Conservation (phyloP, 2,329 filamentous ascomycete genomes). For the Ophiocordyceps polyrhachis-furcata region DNA sequence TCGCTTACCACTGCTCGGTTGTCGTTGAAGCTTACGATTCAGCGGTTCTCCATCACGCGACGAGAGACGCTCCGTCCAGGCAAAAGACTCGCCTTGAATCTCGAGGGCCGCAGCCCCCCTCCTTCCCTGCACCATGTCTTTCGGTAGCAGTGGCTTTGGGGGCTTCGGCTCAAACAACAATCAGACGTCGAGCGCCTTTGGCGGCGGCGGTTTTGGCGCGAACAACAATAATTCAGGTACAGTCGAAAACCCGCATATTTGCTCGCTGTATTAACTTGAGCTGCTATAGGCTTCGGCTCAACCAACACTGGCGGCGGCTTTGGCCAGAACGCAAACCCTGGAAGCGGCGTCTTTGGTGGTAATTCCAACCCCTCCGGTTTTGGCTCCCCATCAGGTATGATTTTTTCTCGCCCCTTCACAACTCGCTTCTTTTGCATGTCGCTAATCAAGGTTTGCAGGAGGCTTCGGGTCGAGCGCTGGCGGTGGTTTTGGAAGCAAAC, state of each 20-base stretch:
- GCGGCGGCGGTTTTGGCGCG: slow-evolving; percentile 38
- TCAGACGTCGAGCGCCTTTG: slow-evolving; percentile 25
- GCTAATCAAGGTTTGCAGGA: slow-evolving; percentile 7
- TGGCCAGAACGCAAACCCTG: slow-evolving; percentile 18
- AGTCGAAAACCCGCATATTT: slow-evolving; percentile 10
- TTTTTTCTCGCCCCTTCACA: not conserved
- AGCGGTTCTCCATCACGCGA: not conserved
- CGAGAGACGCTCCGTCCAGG: not conserved
- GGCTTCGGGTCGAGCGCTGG: slow-evolving; percentile 19
- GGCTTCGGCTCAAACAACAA: slow-evolving; percentile 41
- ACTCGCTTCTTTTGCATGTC: not conserved
- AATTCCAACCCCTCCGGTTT: slow-evolving; percentile 13
- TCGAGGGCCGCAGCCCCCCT: slow-evolving; percentile 1
- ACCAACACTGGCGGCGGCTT: slow-evolving; percentile 20
- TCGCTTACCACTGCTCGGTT: not conserved
- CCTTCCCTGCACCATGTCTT: slow-evolving; percentile 30
- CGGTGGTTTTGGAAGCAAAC: slow-evolving; percentile 24
- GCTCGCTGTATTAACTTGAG: slow-evolving; percentile 7
- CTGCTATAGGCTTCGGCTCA: slow-evolving; percentile 14
- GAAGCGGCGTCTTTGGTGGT: slow-evolving; percentile 27
- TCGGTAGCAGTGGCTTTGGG: slow-evolving; percentile 30
- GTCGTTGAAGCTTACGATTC: not conserved
- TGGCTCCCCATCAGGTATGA: slow-evolving; percentile 15
- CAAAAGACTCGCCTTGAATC: not conserved
- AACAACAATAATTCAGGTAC: slow-evolving; percentile 30